Base-by-base conservation (phyloP, 257 asterid species). In the Solanum clarkiae region DNA sequence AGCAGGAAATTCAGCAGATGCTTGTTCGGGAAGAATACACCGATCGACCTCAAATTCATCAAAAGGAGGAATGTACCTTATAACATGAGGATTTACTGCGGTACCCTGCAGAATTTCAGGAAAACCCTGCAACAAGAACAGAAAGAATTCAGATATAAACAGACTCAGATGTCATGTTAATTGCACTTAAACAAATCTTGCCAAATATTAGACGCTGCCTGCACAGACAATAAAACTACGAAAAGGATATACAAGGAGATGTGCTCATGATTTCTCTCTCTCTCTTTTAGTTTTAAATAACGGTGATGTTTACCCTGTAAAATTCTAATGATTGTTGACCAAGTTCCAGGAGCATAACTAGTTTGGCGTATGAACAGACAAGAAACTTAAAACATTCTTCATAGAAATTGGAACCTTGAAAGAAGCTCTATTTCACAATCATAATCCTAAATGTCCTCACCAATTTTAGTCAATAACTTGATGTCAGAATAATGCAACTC, bases 31-130 rank as follows among this genome's bases (percentile, higher is more conserved):
- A 81, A 97, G 94, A 57, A 90, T 87, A 72, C 97, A 93, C 10
- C 88, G 89, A 57, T 97, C 99, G 10, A 97, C 97, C 91, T 97
- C 99, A 68, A 97, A 97, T 84, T 97, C 99, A 44, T 95, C 98
- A 66, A 92, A 95, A 12, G 98, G 99, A 32, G 99, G 97, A 56
- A 80, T 84, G 80, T 91, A 97, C 86, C 92, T 94, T 83, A 84
- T 83, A 3, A 92, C 92, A 45, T 93, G 92, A 22, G 92, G 93
- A 85, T 91, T 88, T 56, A 93, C 72, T 79, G 92, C 90, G 60
- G 90, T 92, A 26, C 98, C 98, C 12, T 69, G 81, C 13, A 95
- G 93, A 70, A 94, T 90, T 68, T 93, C 96, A 0, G 99, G 99
- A 10, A 83, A 86, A 54, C 92, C 96, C 98, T 97, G 92, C 88